phyloP scores from a whole-genome alignment of 495 filamentous ascomycete species.

The Oidiodendron maius region DNA sequence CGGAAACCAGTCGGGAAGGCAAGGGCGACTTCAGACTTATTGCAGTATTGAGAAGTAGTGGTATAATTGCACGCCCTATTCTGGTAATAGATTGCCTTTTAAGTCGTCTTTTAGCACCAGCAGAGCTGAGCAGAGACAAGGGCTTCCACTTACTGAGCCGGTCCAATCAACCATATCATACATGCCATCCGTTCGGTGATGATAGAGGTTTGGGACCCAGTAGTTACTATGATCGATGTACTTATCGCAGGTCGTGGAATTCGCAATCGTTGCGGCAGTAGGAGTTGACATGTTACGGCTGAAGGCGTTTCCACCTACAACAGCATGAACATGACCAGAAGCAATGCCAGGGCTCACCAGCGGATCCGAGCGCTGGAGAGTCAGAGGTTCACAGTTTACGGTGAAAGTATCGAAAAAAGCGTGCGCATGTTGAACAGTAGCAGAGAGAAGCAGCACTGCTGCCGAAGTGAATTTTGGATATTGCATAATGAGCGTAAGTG shows the following conservation, averaged over 20 bases:
- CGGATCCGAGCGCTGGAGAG: constrained; percentile 56
- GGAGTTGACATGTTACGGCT: constrained; percentile 48
- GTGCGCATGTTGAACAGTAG: not conserved
- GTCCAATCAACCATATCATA: constrained; percentile 59
- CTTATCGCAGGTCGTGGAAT: constrained; percentile 41
- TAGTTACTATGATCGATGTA: constrained; percentile 43
- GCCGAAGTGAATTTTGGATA: no score
- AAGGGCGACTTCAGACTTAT: not conserved
- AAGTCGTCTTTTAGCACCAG: not conserved
- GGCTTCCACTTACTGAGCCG: constrained; percentile 35
- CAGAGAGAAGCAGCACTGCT: no score
- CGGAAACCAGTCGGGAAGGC: constrained; percentile 63
- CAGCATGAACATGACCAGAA: constrained; percentile 55
- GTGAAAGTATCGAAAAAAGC: not conserved
- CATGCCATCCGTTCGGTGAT: constrained; percentile 51
- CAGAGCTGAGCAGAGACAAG: not conserved
- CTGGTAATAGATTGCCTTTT: constrained; percentile 50
- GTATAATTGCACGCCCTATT: constrained; percentile 23
- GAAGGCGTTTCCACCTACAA: constrained; percentile 62
- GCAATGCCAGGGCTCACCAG: constrained; percentile 48
- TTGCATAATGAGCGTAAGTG: no score
- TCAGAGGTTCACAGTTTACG: constrained; percentile 18
- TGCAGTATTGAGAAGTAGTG: not conserved
- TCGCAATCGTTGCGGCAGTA: constrained; percentile 40
- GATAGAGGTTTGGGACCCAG: constrained; percentile 63